phyloP scores from a whole-genome alignment of 106 monocot species.

The Hemerocallis citrina region DNA sequence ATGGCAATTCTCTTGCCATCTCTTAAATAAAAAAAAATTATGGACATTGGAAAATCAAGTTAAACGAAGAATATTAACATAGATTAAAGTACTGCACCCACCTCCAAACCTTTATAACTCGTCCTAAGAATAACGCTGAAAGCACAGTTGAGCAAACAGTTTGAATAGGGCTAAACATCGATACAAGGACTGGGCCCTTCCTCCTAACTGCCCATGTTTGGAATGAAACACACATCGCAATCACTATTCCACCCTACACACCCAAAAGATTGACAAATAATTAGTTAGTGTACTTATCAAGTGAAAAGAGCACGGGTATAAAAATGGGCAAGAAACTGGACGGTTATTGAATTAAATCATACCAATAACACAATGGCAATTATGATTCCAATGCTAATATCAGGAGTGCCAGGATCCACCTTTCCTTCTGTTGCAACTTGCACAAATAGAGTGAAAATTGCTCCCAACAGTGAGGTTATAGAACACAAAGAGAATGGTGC shows the following conservation, averaged over 20 bases:
- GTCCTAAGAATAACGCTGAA: conserved; percentile 38
- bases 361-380: conserved; percentile 25
- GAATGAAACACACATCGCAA: conserved; percentile 39
- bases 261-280: neutral
- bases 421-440: conserved; percentile 15
- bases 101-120: conserved; percentile 42
- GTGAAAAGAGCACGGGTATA: no score
- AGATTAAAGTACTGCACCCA: neutral
- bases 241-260: conserved; percentile 41
- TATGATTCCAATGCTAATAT: conserved; percentile 6
- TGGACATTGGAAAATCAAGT: no score
- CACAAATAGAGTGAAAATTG: conserved; percentile 14
- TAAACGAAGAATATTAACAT: no score
- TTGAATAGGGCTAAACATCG: conserved; percentile 64
- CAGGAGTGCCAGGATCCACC: conserved; percentile 12
- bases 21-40: no score
- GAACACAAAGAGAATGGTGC: conserved; percentile 25
- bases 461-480: conserved; percentile 10
- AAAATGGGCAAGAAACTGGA: no score
- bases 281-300: neutral
- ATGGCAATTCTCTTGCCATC: no score
- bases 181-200: conserved; percentile 68
- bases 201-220: conserved; percentile 68
- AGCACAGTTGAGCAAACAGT: conserved; percentile 49
- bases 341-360: neutral